These are phyloP conservation scores for Paraphaeosphaeria sporulosa DNA, from an alignment of 2,329 filamentous ascomycete species.

Conservation along the genomic window DNA sequence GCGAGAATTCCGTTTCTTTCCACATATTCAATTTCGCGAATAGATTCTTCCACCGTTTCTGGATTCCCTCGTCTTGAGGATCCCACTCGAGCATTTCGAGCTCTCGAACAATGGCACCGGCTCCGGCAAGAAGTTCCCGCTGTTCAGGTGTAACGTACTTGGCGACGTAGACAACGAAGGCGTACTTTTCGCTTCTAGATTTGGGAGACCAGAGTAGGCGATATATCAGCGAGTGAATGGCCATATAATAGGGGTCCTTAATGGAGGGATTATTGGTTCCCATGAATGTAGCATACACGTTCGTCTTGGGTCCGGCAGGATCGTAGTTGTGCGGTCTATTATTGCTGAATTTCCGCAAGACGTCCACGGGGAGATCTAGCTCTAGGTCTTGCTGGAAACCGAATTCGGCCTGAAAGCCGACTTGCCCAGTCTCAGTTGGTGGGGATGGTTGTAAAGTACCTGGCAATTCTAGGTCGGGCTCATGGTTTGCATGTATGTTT, in stretches of 20 bases:
- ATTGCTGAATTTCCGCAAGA: slow-evolving; percentile 22
- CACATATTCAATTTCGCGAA: slow-evolving; percentile 49
- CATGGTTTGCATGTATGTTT: not conserved
- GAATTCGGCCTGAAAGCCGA: slow-evolving; percentile 28
- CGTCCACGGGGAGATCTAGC: slow-evolving; percentile 28
- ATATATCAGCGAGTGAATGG: slow-evolving; percentile 43
- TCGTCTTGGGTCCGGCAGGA: slow-evolving; percentile 21
- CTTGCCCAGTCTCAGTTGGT: slow-evolving; percentile 1
- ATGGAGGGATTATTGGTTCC: slow-evolving; percentile 39
- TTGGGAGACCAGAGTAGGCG: slow-evolving; percentile 42
- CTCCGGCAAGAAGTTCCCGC: slow-evolving; percentile 37
- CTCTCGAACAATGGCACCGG: slow-evolving; percentile 44
- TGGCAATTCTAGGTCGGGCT: not conserved
- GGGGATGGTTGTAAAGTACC: not conserved
- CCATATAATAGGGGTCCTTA: slow-evolving; percentile 46
- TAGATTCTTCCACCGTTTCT: slow-evolving; percentile 42
- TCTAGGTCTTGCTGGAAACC: slow-evolving; percentile 40
- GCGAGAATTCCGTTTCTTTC: slow-evolving; percentile 40
- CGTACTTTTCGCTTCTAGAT: slow-evolving; percentile 34
- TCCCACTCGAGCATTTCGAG: slow-evolving; percentile 39
- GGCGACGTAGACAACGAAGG: slow-evolving; percentile 46
- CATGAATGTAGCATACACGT: slow-evolving; percentile 46
- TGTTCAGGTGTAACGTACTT: slow-evolving; percentile 41
- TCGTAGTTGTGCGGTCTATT: slow-evolving; percentile 37
- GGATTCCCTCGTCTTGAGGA: slow-evolving; percentile 30